A percentile compares a stretch with the other conserved stretches of the same genome.
phyloP scores from a whole-genome alignment of 2,329 filamentous ascomycete genomes.

The Tolypocladium pustulatum region DNA sequence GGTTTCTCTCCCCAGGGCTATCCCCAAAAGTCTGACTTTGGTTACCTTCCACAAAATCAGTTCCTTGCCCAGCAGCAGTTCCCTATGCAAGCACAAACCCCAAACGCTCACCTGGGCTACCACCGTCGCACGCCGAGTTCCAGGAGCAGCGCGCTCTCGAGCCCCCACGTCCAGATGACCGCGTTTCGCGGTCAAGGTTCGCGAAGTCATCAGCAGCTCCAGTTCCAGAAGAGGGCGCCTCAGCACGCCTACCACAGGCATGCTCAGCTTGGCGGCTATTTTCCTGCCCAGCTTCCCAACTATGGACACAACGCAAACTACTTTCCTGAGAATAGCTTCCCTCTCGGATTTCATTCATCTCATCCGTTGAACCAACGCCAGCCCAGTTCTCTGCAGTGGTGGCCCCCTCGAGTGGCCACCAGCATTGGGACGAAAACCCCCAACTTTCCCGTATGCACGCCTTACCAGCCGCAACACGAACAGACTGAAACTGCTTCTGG shows the following conservation, averaged over 20 bases:
- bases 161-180: background rate
- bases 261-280: background rate
- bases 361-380: background rate
- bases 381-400: background rate
- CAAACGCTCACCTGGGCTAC: background rate
- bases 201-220: background rate
- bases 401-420: background rate
- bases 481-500: background rate
- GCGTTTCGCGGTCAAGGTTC: background rate
- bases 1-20: background rate
- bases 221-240: background rate
- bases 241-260: background rate
- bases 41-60: background rate
- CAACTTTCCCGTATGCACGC: background rate
- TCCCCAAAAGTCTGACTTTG: background rate
- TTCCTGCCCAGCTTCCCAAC: background rate
- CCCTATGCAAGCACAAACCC: background rate
- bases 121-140: background rate
- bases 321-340: background rate
- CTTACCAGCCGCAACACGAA: background rate
- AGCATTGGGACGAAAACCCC: background rate
- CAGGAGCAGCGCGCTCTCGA: background rate
- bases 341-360: background rate
- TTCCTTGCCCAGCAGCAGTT: background rate
- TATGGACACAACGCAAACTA: background rate